Conservation (phyloP, 495 filamentous ascomycete species). For the Penicillium fimorum region DNA sequence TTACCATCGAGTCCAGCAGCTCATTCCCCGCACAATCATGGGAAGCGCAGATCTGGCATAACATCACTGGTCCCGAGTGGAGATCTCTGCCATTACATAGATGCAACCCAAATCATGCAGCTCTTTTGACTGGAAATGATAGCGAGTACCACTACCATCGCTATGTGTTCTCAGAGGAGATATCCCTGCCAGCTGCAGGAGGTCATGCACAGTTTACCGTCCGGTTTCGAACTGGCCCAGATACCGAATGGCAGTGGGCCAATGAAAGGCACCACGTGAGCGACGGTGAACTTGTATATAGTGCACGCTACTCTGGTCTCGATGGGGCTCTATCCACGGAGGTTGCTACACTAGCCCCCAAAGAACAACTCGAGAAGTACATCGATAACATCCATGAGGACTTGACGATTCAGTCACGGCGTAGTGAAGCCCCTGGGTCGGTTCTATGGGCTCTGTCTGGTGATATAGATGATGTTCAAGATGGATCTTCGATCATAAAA, state of each 20-base stretch:
- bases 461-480: conserved; percentile 51
- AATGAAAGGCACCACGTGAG: conserved; percentile 57
- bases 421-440: conserved; percentile 69
- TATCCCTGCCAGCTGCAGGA: conserved; percentile 32
- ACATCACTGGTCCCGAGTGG: conserved; percentile 46
- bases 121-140: conserved; percentile 34
- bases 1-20: conserved; percentile 66
- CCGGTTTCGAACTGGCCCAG: conserved; percentile 60
- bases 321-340: conserved; percentile 8
- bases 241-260: conserved; percentile 71
- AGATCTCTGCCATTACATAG: conserved; percentile 35
- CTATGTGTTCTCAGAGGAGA: conserved; percentile 39
- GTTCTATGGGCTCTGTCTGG: conserved; percentile 67
- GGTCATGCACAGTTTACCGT: conserved; percentile 65
- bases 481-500: conserved; percentile 53
- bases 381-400: conserved; percentile 58
- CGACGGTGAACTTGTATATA: conserved; percentile 61
- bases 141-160: conserved; percentile 26
- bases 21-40: conserved; percentile 56
- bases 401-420: conserved; percentile 53
- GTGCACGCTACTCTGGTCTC: conserved; percentile 12
- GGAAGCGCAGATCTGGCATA: conserved; percentile 78
- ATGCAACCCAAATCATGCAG: conserved; percentile 21
- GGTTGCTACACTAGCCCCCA: conserved; percentile 19
- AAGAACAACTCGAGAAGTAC: conserved; percentile 54